phyloP scores from a whole-genome alignment of 2,329 filamentous ascomycete genomes.

The Colletotrichum orchidophilum region DNA sequence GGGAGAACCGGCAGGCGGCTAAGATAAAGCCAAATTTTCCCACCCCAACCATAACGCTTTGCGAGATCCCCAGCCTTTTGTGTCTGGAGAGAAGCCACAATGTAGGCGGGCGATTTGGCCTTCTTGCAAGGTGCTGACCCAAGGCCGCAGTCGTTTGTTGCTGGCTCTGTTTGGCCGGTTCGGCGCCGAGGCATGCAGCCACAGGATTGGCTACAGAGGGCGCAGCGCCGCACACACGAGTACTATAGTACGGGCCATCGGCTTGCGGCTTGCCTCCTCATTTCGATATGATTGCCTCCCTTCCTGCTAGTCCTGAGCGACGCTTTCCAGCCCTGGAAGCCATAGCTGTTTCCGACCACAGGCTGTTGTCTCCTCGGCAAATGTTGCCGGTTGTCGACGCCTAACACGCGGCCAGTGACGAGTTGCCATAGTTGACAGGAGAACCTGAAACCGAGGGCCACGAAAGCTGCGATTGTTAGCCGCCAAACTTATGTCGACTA shows the following conservation, averaged over 20 bases:
- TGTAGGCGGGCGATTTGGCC: too few species aligned
- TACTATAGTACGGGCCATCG: neutral
- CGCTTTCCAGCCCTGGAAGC: neutral
- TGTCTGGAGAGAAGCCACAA: neutral
- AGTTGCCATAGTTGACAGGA: constrained; percentile 3
- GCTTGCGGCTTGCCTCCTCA: neutral
- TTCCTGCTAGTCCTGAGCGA: neutral
- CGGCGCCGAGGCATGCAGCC: constrained; percentile 26
- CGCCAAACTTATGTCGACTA: constrained; percentile 7
- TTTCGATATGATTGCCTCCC: neutral
- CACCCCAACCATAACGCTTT: constrained; percentile 6
- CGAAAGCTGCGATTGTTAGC: constrained; percentile 13
- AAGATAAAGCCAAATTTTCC: constrained; percentile 9
- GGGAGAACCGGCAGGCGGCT: constrained; percentile 21
- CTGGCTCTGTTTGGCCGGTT: constrained; percentile 6
- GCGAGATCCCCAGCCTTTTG: constrained; percentile 7
- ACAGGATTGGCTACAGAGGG: neutral
- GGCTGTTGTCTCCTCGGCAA: neutral
- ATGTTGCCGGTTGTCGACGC: neutral
- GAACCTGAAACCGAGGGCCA: constrained; percentile 20
- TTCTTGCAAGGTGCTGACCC: neutral
- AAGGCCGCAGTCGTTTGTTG: neutral
- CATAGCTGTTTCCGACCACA: neutral
- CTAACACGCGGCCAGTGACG: constrained; percentile 25
- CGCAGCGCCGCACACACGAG: too few species aligned